A percentile compares a stretch with the other conserved stretches of the same genome.
These are phyloP conservation scores for Babjeviella inositovora DNA, from an alignment of 805 yeast species.

Conservation along the genomic window DNA sequence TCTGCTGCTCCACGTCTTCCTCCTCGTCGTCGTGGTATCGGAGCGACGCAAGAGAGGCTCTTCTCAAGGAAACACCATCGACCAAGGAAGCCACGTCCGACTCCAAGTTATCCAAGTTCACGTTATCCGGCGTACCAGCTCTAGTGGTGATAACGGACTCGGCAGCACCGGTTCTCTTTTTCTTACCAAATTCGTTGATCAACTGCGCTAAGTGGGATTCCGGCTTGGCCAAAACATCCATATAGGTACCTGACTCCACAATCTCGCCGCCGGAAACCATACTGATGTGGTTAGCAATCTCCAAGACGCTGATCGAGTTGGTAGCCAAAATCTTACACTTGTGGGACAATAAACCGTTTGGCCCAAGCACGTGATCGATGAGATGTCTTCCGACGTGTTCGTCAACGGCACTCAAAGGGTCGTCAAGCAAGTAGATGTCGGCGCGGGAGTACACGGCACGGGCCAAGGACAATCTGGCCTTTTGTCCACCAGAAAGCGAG, in stretches of 20 bases:
- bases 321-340: conserved; percentile 77
- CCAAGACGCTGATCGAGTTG: conserved; percentile 68
- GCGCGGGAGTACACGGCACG: conserved; percentile 94
- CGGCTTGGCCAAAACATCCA: conserved; percentile 25
- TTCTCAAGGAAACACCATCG: conserved; percentile 25
- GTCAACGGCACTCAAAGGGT: conserved; percentile 91
- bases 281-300: conserved; percentile 55
- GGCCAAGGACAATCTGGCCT: conserved; percentile 88
- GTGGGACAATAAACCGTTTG: conserved; percentile 56
- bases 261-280: conserved; percentile 58
- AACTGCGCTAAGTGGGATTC: conserved; percentile 34
- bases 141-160: neutral
- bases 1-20: conserved; percentile 19
- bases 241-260: conserved; percentile 49
- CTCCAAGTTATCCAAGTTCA: conserved; percentile 6
- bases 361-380: conserved; percentile 69
- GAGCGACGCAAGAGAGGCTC: conserved; percentile 46
- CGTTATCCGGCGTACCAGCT: neutral
- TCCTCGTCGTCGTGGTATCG: conserved; percentile 21
- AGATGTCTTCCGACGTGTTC: conserved; percentile 90
- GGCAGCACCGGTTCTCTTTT: no score
- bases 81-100: conserved; percentile 10
- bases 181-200: conserved; percentile 47
- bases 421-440: conserved; percentile 81
- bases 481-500: conserved; percentile 93